Base-by-base conservation (phyloP, 1,284 basidiomycete species). In the Fomitiporia mediterranea region DNA sequence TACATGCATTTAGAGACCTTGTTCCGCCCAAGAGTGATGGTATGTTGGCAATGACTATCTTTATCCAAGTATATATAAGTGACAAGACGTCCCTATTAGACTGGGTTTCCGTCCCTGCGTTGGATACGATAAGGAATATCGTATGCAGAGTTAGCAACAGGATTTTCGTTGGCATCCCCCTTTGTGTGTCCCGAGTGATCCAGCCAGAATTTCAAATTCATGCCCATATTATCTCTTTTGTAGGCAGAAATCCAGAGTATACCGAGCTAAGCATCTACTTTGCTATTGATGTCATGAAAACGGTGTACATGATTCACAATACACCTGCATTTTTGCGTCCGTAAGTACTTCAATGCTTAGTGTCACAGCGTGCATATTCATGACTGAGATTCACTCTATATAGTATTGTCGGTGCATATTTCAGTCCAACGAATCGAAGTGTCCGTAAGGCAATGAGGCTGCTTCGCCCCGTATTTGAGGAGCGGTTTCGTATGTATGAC, bases 211-310 rank as follows among this genome's bases (percentile, higher is more conserved):
- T n/a, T 9, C 17, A n/a, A 42, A 27, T n/a, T n/a, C n/a, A n/a
- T n/a, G n/a, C n/a, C n/a, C n/a, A n/a, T n/a, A n/a, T n/a, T n/a
- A n/a, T n/a, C n/a, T n/a, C n/a, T n/a, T 5, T 15, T 44, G 15
- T 42, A 79, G 78, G 78, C 60, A 68, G 73, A 28, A 56, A 79
- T 50, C 60, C 62, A 0, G 75, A 73, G 13, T 78, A 69, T 58
- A 61, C 67, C n/a, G 63, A 67, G 15, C 63, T 77, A 9, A 73
- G 68, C 51, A 67, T 72, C 1, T 51, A 61, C 3, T 72, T 67
- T 49, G 64, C 72, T 0, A 13, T 69, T 6, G 65, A 70, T 47
- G 61, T 74, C 8, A 27, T 68, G 2, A 64, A 63, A 39, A 64
- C 57, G 27, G 67, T 64, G 0, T 2, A 32, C 4, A 59, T 65